These are phyloP conservation scores for Elaeis oleifera DNA, from an alignment of 202 grass and related monocot species.

Conservation along the genomic window DNA sequence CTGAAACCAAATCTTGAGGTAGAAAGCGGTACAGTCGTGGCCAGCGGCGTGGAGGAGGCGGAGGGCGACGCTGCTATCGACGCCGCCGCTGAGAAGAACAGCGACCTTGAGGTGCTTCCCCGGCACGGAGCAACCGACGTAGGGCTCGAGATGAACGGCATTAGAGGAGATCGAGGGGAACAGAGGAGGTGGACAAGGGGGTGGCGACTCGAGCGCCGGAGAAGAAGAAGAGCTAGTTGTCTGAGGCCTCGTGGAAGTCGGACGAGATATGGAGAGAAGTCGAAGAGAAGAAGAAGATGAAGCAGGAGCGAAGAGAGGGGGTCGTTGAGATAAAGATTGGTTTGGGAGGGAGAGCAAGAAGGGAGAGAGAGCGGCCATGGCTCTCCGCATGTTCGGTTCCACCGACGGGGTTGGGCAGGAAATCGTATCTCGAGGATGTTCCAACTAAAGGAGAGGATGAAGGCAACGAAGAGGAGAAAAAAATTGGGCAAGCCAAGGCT, in stretches of 20 bases:
- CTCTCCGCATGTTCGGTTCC: slow-evolving; percentile 32
- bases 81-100: slow-evolving; percentile 82
- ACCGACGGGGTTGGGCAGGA: no score
- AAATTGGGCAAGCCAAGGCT: no score
- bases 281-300: slow-evolving; percentile 1
- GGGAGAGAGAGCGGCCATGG: slow-evolving; percentile 30
- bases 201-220: slow-evolving; percentile 2
- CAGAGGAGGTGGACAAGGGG: neutral
- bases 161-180: neutral
- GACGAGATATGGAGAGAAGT: slow-evolving; percentile 9
- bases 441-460: no score
- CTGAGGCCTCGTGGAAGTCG: slow-evolving; percentile 1
- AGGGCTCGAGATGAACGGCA: slow-evolving; percentile 26
- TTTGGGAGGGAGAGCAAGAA: slow-evolving; percentile 28
- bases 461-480: no score
- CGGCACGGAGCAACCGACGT: slow-evolving; percentile 39
- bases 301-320: neutral
- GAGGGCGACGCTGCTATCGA: slow-evolving; percentile 90
- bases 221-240: slow-evolving; percentile 5
- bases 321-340: slow-evolving; percentile 11
- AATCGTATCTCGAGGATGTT: no score
- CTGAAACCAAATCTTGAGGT: slow-evolving; percentile 99
- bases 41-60: slow-evolving; percentile 83
- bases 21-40: slow-evolving; percentile 80
- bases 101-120: slow-evolving; percentile 44